A percentile compares a stretch with the other conserved stretches of the same genome.
These are phyloP conservation scores for Trebouxia sp. DNA, from an alignment of 139 green algal species.

Conservation along the genomic window DNA sequence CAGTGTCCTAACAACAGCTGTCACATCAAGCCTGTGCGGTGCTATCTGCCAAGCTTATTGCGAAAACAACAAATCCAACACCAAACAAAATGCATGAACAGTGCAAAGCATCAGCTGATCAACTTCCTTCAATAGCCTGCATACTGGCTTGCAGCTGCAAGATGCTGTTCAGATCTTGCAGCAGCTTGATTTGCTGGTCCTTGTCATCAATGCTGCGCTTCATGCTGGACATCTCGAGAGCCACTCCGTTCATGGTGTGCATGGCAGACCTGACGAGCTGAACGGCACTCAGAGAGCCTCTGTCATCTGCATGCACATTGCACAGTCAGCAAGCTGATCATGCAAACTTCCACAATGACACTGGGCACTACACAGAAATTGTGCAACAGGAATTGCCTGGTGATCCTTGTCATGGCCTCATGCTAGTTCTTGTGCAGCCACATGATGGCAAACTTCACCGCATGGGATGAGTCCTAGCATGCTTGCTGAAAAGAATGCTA, in stretches of 20 bases:
- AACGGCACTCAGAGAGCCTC: constrained; percentile 3
- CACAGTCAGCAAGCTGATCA: background rate
- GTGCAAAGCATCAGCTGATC: too few species aligned
- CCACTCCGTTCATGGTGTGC: constrained; percentile 23
- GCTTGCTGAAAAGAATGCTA: too few species aligned
- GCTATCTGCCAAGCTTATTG: too few species aligned
- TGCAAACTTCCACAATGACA: constrained; percentile 32
- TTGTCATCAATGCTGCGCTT: constrained; percentile 35
- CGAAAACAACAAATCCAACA: too few species aligned
- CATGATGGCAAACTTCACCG: too few species aligned
- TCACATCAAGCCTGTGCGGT: too few species aligned
- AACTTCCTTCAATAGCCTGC: too few species aligned
- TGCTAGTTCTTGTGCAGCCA: too few species aligned
- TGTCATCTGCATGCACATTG: background rate
- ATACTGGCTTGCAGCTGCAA: constrained; percentile 27
- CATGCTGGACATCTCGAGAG: background rate
- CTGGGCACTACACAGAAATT: background rate
- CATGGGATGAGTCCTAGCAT: too few species aligned
- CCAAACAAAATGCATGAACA: too few species aligned
- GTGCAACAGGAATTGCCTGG: background rate
- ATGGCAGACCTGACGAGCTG: constrained; percentile 6
- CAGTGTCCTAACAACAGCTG: too few species aligned
- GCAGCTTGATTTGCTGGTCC: constrained; percentile 39
- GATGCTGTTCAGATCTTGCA: constrained; percentile 36
- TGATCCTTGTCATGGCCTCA: too few species aligned